Conservation (phyloP, 2,329 filamentous ascomycete genomes). For the Stromatinia cepivora region DNA sequence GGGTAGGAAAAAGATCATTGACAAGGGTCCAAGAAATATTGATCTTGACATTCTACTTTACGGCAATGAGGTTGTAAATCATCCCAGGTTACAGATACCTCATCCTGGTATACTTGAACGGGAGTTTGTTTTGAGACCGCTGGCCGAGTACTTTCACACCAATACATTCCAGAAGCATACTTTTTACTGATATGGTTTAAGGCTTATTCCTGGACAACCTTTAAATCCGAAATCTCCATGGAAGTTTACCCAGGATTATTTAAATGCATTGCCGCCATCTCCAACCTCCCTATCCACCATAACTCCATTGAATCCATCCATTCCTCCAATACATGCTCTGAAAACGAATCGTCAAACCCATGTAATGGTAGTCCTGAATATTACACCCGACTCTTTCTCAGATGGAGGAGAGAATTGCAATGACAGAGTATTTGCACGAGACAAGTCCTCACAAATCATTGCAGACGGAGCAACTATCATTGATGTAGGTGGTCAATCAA, state of each 20-base stretch:
- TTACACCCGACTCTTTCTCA: constrained; percentile 96
- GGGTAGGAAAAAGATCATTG: constrained; percentile 79
- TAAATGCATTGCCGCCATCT: constrained; percentile 56
- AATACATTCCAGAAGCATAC: not conserved
- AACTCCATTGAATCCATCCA: constrained; percentile 53
- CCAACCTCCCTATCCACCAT: constrained; percentile 56
- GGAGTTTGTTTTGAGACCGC: constrained; percentile 87
- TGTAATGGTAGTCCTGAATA: constrained; percentile 92
- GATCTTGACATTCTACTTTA: constrained; percentile 92
- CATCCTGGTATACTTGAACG: constrained; percentile 84
- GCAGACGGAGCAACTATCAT: constrained; percentile 71
- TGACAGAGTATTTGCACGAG: constrained; percentile 39
- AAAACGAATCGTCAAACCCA: constrained; percentile 60
- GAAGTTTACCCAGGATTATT: constrained; percentile 61
- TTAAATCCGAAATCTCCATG: constrained; percentile 56
- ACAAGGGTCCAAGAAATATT: constrained; percentile 93
- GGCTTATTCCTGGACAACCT: constrained; percentile 56
- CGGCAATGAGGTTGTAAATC: constrained; percentile 61
- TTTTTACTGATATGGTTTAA: constrained; percentile 37
- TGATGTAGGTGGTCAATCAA: constrained; percentile 92
- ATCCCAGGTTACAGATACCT: constrained; percentile 77
- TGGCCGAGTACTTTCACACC: constrained; percentile 64
- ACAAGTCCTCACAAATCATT: constrained; percentile 48
- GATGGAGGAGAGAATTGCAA: constrained; percentile 68
- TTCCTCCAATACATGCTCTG: constrained; percentile 59